Evolutionary conservation across 352 stramenopile genomes (phyloP).

Genomic region (Globisporangium middletonii): DNA sequence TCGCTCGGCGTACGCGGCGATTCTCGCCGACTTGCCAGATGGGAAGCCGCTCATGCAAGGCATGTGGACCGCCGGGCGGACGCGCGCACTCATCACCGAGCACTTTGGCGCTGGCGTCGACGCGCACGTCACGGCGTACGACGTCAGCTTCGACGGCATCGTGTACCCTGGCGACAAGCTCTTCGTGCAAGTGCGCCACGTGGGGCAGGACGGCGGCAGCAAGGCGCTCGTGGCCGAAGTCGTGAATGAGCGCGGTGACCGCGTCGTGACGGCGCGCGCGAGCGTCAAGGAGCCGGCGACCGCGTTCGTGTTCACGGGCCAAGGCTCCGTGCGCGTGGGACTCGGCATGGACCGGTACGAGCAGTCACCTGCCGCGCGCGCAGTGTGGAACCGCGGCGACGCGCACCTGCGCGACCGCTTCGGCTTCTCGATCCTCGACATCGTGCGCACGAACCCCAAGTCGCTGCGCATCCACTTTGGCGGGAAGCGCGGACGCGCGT

Average conservation of each 20-base stretch:
- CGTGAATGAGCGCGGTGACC: conserved; percentile 62
- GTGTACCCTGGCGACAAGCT: conserved; percentile 81
- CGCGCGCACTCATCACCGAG: conserved; percentile 55
- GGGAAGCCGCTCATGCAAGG: conserved; percentile 85
- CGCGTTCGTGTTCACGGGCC: conserved; percentile 85
- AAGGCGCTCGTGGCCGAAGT: conserved; percentile 76
- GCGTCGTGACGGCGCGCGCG: conserved; percentile 64
- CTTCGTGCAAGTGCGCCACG: conserved; percentile 72
- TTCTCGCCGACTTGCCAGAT: conserved; percentile 66
- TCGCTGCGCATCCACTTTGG: conserved; percentile 85
- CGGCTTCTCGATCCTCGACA: conserved; percentile 86
- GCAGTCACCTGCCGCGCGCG: conserved; percentile 53
- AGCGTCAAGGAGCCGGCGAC: conserved; percentile 61
- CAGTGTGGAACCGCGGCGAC: conserved; percentile 81
- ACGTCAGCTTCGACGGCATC: conserved; percentile 84
- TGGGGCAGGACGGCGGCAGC: conserved; percentile 48
- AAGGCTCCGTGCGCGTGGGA: conserved; percentile 72
- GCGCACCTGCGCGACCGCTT: conserved; percentile 64
- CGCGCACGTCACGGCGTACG: conserved; percentile 64
- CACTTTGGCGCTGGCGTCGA: conserved; percentile 47
- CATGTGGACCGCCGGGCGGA: conserved; percentile 85
- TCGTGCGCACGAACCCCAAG: conserved; percentile 83
- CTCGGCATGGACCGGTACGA: conserved; percentile 90
- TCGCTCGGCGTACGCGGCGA: conserved; percentile 63
- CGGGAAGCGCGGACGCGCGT: conserved; percentile 64